Base-by-base conservation (phyloP, 352 stramenopile genomes). In the Pythium insidiosum region DNA sequence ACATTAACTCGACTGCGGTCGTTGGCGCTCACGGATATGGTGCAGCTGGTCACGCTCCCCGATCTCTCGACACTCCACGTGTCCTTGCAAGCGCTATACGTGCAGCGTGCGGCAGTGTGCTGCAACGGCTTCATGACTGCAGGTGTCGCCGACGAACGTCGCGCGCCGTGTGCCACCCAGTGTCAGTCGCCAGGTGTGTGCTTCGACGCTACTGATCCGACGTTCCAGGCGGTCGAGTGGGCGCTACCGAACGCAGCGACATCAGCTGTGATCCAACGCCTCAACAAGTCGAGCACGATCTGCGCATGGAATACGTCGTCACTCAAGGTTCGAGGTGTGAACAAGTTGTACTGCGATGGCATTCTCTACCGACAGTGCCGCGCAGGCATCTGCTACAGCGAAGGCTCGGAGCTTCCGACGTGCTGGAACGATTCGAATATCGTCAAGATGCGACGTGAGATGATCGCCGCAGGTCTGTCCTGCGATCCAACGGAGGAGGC, bases 401-500 rank as follows among this genome's bases (percentile, higher is more conserved):
- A 16, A 15, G 24, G 34, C 18, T 10, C 34, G 22, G 24, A 23
- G 6, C 5, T 7, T 11, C 20, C 34, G 11, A 18, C 13, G 22
- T 46, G 39, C 21, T 13, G 10, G 6, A 23, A 20, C 15, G 13
- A 16, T 9, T 13, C 6, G 12, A 12, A 6, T 5, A 35, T 34
- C 39, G 19, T 31, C 24, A 21, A 20, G 6, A 46, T 46, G 39
- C 39, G 39, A 15, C 6, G 12, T 10, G 39, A 31, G 24, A 6
- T 34, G 25, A 46, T 46, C 15, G 21, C n/a, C 20, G 6, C 15
- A 21, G 62, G 58, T 1, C 25, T 21, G 7, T 15, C 16, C 11
- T 68, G 63, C 23, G 52, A 66, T 22, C 34, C 38, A 0, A 12
- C 18, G 3, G 43, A 48, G 2, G 58, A 73, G 24, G 47, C 51